Conservation (phyloP, 1,139 yeast species). For the Yamadazyma sp. region DNA sequence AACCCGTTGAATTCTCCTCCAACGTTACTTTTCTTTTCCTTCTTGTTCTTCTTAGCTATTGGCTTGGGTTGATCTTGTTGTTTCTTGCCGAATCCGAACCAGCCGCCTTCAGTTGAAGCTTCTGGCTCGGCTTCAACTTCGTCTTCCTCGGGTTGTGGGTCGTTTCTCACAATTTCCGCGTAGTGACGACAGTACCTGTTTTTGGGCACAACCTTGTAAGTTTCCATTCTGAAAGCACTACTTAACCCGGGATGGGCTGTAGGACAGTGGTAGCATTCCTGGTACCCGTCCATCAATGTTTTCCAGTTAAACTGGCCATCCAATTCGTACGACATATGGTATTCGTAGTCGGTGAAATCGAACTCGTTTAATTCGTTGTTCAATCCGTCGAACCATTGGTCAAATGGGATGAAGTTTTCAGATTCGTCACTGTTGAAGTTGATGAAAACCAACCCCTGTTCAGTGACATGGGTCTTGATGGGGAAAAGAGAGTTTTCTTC, state of each 20-base stretch:
- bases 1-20: slow-evolving; percentile 62
- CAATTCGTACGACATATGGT: slow-evolving; percentile 64
- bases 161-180: slow-evolving; percentile 23
- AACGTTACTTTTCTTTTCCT: slow-evolving; percentile 38
- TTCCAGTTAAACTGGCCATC: slow-evolving; percentile 68
- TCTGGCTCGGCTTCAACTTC: slow-evolving; percentile 12
- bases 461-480: slow-evolving; percentile 53
- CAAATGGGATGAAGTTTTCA: slow-evolving; percentile 38
- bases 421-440: slow-evolving; percentile 43
- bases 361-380: slow-evolving; percentile 53
- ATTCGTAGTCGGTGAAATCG: slow-evolving; percentile 60
- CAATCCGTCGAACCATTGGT: slow-evolving; percentile 52
- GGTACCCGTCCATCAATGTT: slow-evolving; percentile 66
- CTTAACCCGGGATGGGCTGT: slow-evolving; percentile 64
- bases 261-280: slow-evolving; percentile 67
- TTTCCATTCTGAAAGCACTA: slow-evolving; percentile 59
- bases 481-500: slow-evolving; percentile 56
- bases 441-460: slow-evolving; percentile 57
- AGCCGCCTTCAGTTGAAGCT: slow-evolving; percentile 26
- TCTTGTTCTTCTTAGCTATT: slow-evolving; percentile 8
- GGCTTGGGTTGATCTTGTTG: slow-evolving; percentile 15
- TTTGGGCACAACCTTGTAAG: slow-evolving; percentile 63
- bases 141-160: slow-evolving; percentile 3
- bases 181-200: slow-evolving; percentile 60
- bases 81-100: slow-evolving; percentile 52